Evolutionary conservation across 371 early-diverging fungal genomes (phyloP).

Genomic region (Nematocida ironsii): DNA sequence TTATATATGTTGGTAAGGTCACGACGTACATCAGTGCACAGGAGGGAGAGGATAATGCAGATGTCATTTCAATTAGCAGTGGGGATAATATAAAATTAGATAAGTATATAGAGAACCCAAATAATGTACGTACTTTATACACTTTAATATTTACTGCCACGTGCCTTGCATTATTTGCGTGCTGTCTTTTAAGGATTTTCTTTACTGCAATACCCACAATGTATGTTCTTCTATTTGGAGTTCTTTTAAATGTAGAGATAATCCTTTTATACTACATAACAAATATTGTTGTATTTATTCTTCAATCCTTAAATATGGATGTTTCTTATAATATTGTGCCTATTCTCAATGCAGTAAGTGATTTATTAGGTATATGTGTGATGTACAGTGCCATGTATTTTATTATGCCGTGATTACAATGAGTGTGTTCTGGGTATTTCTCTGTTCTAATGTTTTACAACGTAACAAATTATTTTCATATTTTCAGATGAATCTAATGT

Average conservation of each 20-base stretch:
- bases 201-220: neutral
- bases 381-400: neutral
- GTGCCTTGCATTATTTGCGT: constrained; percentile 9
- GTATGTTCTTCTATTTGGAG: constrained; percentile 20
- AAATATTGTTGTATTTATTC: constrained; percentile 17
- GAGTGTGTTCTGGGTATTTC: too few relatives aligned
- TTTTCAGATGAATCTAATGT: too few relatives aligned
- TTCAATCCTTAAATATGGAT: constrained; percentile 8
- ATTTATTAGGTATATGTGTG: constrained; percentile 34
- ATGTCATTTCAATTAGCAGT: constrained; percentile 9
- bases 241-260: constrained; percentile 27
- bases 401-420: neutral
- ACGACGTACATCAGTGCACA: constrained; percentile 17
- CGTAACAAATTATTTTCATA: too few relatives aligned
- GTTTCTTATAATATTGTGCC: constrained; percentile 43
- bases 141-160: constrained; percentile 22
- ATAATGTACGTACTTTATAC: constrained; percentile 5
- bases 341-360: constrained; percentile 49
- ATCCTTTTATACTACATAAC: constrained; percentile 22
- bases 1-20: constrained; percentile 43
- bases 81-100: neutral
- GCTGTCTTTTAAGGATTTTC: neutral
- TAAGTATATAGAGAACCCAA: constrained; percentile 10
- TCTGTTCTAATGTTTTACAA: too few relatives aligned
- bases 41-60: neutral